Evolutionary conservation across 2,329 filamentous ascomycete species (phyloP), one percentile per base, ranked within the genome.

Genomic region (Seiridium cupressi): DNA sequence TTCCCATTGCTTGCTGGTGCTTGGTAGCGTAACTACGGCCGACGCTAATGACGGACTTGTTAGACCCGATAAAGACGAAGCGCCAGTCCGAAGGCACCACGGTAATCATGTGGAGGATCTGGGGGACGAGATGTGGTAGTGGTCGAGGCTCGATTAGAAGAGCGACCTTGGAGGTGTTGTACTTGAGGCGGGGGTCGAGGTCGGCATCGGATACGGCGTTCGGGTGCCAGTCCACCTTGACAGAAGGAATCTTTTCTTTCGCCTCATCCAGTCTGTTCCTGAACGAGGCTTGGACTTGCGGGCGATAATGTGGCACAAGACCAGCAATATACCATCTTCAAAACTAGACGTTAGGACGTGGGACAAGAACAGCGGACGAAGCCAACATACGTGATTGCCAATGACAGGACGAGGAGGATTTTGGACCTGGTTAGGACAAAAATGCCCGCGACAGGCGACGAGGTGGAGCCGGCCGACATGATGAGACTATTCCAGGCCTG

Each of bases 51-150:
- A 81, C 76, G 57, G 81, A 84, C 64, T 77, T 71, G 40, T 77
- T 74, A 38, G 81, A 79, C 56, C 82, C 81, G 63, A 84, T 75
- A 67, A 84, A 83, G 62, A 81, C 67, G 68, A 84, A 83, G 49
- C 77, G 78, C 82, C 82, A 85, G 66, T 84, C 82, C 5, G 79
- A 77, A 2, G 81, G 81, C 1, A 83, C 78, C 31, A 83, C 79
- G 3, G 77, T 72, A 40, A 81, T 78, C 77, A 83, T 82, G 70
- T 84, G 81, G 46, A 83, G 71, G 34, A 83, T 73, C 60, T 80
- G 77, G 3, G 81, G 80, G 0, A 78, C 79, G 3, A 84, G 77
- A 64, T 81, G 78, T 11, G 81, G 75, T 11, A 82, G 65, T 2
- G 77, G 75, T 5, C 80, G 76, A 11, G 77, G 74, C 70, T 84